These are phyloP conservation scores for Aspergillus ochraceoroseus DNA, from an alignment of 2,329 filamentous ascomycete species.

Conservation along the genomic window DNA sequence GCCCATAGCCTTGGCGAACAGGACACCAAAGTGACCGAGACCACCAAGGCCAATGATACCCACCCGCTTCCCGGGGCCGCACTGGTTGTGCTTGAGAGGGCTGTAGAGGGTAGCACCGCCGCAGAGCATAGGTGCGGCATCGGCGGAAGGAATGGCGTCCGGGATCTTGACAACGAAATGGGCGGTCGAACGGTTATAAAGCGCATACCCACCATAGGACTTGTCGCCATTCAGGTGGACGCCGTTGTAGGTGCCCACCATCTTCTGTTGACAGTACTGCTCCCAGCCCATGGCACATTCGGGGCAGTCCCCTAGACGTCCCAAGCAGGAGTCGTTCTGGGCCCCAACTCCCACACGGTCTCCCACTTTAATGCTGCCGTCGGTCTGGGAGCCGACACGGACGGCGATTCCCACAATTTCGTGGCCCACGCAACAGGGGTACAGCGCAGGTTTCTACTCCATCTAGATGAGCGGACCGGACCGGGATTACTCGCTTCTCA, in stretches of 20 bases:
- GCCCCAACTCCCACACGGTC: conserved; percentile 54
- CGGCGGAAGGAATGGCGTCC: conserved; percentile 45
- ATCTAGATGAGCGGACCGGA: too few relatives aligned
- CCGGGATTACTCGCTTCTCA: too few relatives aligned
- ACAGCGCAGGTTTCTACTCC: conserved; percentile 32
- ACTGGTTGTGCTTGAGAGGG: conserved; percentile 62
- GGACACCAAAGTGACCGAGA: conserved; percentile 66
- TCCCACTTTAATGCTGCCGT: conserved; percentile 29
- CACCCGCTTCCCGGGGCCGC: conserved; percentile 66
- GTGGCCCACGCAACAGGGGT: conserved; percentile 56
- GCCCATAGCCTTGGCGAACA: conserved; percentile 67
- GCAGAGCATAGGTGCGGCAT: conserved; percentile 68
- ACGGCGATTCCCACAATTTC: conserved; percentile 60
- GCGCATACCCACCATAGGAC: conserved; percentile 62
- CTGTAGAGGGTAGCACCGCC: conserved; percentile 70
- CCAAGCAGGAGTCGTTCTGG: conserved; percentile 53
- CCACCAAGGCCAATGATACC: conserved; percentile 71
- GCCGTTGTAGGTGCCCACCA: conserved; percentile 34
- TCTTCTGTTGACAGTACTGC: conserved; percentile 34
- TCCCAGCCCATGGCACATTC: conserved; percentile 47
- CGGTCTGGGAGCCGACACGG: conserved; percentile 49
- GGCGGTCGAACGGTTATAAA: conserved; percentile 51
- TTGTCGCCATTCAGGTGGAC: conserved; percentile 50
- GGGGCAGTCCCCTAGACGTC: conserved; percentile 46
- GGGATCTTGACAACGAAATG: conserved; percentile 61